Evolutionary conservation across 371 early-diverging fungal genomes (phyloP).

Genomic region (Apophysomyces sp.): DNA sequence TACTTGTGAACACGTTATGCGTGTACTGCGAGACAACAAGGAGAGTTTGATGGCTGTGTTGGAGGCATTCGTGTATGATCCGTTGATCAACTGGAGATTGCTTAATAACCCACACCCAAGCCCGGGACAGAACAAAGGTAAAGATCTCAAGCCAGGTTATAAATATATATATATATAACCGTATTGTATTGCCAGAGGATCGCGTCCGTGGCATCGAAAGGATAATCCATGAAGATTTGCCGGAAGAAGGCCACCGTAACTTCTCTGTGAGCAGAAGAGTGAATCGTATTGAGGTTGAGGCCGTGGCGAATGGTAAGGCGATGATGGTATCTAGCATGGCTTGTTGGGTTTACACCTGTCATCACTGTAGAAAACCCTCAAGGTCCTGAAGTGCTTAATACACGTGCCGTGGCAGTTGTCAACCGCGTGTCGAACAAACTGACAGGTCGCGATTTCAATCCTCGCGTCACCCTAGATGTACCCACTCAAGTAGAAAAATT

Average conservation of each 20-base stretch:
- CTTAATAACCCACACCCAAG: conserved; percentile 44
- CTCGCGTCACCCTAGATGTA: conserved; percentile 79
- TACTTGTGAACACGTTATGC: conserved; percentile 96
- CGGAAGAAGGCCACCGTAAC: conserved; percentile 42
- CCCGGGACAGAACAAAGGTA: conserved; percentile 42
- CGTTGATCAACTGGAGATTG: conserved; percentile 93
- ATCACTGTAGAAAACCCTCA: conserved; percentile 42
- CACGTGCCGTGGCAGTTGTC: conserved; percentile 61
- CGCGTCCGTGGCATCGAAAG: conserved; percentile 42
- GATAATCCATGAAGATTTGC: conserved; percentile 36
- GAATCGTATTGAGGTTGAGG: conserved; percentile 49
- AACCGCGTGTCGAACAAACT: conserved; percentile 77
- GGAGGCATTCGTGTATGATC: conserved; percentile 98
- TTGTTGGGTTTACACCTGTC: neutral
- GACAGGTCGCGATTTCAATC: conserved; percentile 91
- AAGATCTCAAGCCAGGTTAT: no score
- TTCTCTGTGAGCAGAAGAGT: conserved; percentile 49
- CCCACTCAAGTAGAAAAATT: conserved; percentile 90
- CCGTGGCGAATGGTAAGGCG: conserved; percentile 46
- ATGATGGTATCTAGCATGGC: neutral
- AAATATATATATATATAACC: neutral
- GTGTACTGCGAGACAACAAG: conserved; percentile 93
- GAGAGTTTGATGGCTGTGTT: conserved; percentile 98
- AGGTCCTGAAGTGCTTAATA: conserved; percentile 51
- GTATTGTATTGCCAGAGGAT: conserved; percentile 22